A percentile compares a stretch with the other conserved stretches of the same genome.
Conservation (phyloP, 73 alveolate species). For the Durusdinium trenchii region DNA sequence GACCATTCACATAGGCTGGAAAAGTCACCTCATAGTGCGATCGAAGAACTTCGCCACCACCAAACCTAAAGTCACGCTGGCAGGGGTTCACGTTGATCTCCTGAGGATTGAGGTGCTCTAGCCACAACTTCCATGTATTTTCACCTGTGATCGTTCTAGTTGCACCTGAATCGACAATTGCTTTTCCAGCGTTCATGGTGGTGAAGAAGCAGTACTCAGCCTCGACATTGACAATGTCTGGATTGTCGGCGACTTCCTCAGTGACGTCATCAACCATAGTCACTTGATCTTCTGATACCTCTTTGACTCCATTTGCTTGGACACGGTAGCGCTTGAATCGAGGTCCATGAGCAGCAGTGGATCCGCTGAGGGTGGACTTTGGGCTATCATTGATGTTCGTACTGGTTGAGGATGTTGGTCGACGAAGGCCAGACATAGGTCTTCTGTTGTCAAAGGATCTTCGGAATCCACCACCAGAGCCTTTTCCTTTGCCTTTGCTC, state of each 20-base stretch:
- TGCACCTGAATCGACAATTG: constrained; percentile 18
- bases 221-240: background rate
- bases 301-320: background rate
- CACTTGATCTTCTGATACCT: constrained; percentile 19
- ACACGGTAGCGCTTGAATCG: constrained; percentile 55
- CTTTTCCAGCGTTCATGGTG: background rate
- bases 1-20: background rate
- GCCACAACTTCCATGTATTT: background rate
- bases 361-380: constrained; percentile 8
- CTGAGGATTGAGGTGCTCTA: background rate
- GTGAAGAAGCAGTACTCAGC: background rate
- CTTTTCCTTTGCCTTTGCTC: background rate
- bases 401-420: background rate
- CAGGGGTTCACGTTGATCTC: background rate
- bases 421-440: background rate
- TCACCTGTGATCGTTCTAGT: background rate
- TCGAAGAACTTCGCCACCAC: background rate
- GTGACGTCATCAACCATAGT: background rate
- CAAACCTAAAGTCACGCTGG: constrained; percentile 3
- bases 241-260: background rate
- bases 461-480: background rate
- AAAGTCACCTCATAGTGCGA: background rate
- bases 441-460: background rate
- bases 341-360: constrained; percentile 12
- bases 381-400: background rate